These are phyloP conservation scores for Corylus americana DNA, from an alignment of 306 rosid genomes.

Conservation along the genomic window DNA sequence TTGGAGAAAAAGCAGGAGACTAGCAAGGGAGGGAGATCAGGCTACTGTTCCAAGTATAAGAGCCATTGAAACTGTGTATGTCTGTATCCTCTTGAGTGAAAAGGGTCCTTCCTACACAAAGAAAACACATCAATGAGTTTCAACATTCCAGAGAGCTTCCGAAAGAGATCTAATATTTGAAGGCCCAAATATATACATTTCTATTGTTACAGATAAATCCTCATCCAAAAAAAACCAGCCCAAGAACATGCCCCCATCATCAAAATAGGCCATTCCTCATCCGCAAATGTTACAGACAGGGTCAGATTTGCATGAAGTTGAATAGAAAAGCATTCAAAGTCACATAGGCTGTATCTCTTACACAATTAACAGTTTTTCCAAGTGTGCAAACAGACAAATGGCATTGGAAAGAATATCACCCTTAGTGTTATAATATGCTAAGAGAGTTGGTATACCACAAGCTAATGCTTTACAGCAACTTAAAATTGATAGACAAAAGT, in stretches of 20 bases:
- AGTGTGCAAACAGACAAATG: background rate
- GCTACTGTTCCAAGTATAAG: constrained; percentile 19
- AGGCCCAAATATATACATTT: background rate
- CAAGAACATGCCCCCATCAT: background rate
- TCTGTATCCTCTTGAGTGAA: constrained; percentile 13
- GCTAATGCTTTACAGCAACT: background rate
- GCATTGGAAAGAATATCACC: background rate
- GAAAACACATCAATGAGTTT: background rate
- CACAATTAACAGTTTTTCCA: background rate
- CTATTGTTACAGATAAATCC: background rate
- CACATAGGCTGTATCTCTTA: background rate
- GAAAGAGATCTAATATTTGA: background rate
- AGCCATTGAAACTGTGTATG: constrained; percentile 25
- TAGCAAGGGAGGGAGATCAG: constrained; percentile 11
- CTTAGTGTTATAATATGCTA: too few species aligned
- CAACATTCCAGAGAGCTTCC: background rate
- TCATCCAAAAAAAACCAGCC: too few species aligned
- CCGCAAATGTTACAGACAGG: too few species aligned
- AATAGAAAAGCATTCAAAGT: too few species aligned
- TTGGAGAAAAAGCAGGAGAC: background rate
- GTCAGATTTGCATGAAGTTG: too few species aligned
- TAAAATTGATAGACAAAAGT: background rate
- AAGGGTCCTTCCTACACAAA: constrained; percentile 30
- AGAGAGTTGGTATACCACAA: background rate
- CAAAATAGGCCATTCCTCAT: background rate